Base-by-base conservation (phyloP, 164 flowering plant species). In the Tetrastigma voinierianum region DNA sequence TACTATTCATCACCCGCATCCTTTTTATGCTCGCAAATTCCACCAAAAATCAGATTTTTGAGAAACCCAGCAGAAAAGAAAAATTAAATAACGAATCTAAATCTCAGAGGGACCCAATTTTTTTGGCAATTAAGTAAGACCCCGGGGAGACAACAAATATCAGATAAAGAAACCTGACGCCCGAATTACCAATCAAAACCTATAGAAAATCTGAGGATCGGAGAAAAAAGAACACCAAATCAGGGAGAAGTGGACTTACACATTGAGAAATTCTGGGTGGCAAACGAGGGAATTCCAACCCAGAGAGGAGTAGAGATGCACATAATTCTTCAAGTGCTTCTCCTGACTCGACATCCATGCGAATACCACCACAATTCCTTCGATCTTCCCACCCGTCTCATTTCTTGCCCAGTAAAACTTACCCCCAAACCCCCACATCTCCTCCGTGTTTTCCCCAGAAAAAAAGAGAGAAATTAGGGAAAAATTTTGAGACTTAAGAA, bases 291-390 rank as follows among this genome's bases (percentile, higher is more conserved):
- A 89, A 81, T 84, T 83, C 98, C 98, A 95, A 9, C 94, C 96
- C 16, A 87, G 67, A 61, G 93, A 90, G n/a, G 83, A 71, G 74
- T 90, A 95, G 32, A 95, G 87, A 46, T 86, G 72, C 9, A 89
- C 84, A 56, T 87, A 91, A 51, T 70, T 83, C 72, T 67, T 83
- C 80, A 91, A 56, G 59, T 95, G 88, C 76, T 66, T 86, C 67
- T 95, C 96, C 64, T 86, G 80, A 69, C 98, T 94, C 19, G 96
- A 94, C 90, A 88, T 86, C 98, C 97, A 94, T 15, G 95, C 90
- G 63, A 90, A 94, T 24, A 84, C 78, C 78, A 91, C 98, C 23
- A 90, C 89, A 10, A 91, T 82, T 56, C 97, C 98, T 67, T 82
- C 87, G 0, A 62, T 72, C 59, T 69, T 80, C 64, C 62, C 80